Evolutionary conservation across 176 grass and related monocot species (phyloP), one percentile per base, ranked within the genome.

Genomic region (Rhynchospora pubera): DNA sequence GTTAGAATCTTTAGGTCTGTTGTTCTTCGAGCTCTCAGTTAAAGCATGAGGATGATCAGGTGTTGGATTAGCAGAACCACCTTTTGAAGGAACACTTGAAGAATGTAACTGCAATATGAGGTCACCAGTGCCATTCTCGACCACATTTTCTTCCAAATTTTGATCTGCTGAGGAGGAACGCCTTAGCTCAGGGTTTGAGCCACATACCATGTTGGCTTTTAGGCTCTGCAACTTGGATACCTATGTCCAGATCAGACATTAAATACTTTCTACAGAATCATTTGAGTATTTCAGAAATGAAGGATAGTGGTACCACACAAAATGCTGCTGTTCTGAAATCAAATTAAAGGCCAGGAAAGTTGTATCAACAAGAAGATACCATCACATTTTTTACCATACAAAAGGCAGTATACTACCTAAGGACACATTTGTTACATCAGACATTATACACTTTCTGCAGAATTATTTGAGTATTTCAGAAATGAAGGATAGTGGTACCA

Each of bases 141-240:
- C 47, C 6, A 64, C 72, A 77, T 56, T 91, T 87, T 99, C 96
- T 53, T 95, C 96, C 82, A 89, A 91, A 19, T 78, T 87, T 82
- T 79, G 93, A 58, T 93, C 93, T 16, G 92, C 92, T 67, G 96
- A 99, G 85, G 96, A 93, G 73, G 92, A 85, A 43, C 89, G 91
- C 52, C 76, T 80, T 64, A 99, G 87, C 83, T 99, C 96, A 28
- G 89, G 89, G 82, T 91, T 87, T 14, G 96, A 99, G 79, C 93
- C 93, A 7, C 89, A 99, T n/a, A 95, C 89, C 85, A 95, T 94
- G 89, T 99, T 99, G 82, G 92, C 91, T 83, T 99, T 99, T 76
- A 94, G 85, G 60, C 87, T 93, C 78, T 99, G 96, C 83, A 93
- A 90, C 82, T 99, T 99, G 1, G 96, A 91, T 73, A 91, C 86